Base-by-base conservation (phyloP, 352 stramenopile genomes). In the Phytophthora tubulina region DNA sequence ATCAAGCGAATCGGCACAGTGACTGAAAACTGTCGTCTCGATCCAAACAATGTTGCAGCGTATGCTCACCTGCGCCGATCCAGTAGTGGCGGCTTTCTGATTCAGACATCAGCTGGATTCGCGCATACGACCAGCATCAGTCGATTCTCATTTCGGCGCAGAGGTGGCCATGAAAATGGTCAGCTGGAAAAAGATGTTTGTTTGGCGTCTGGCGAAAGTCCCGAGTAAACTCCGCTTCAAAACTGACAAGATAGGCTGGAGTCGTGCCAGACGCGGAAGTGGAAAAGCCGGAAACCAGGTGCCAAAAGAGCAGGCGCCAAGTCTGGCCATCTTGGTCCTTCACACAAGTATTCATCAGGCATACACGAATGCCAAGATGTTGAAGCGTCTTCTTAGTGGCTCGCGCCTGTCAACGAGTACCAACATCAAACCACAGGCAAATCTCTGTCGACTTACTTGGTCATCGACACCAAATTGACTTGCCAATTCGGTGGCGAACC, bases 331-430 rank as follows among this genome's bases (percentile, higher is more conserved):
- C n/a, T 67, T 70, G 48, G 36, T 64, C 53, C 21, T 61, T 65
- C 31, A 72, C 27, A 33, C 21, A 61, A 63, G 59, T 72, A 71
- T 72, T 44, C 38, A 64, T 61, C 53, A 32, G n/a, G 54, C 55
- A 2, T 27, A 46, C 44, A 56, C 45, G 48, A 63, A 63, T 30
- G 39, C 44, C 57, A 69, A 61, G 51, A 63, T 67, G 56, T 63
- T 68, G 44, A 13, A 35, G 45, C 35, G 31, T 76, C 42, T 79
- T 73, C 57, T 67, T 67, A 69, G 70, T 70, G 49, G 51, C 31
- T 62, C 33, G 38, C 27, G 39, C 51, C 49, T 70, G 56, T 62
- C 60, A 66, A 57, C 46, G 17, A 32, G 41, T 54, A 42, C 27
- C 6, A 45, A 11, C 8, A 45, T 55, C 15, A 36, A 30, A 62